These are phyloP conservation scores for Pugionium cornutum DNA, from an alignment of 345 rosid species.

Conservation along the genomic window DNA sequence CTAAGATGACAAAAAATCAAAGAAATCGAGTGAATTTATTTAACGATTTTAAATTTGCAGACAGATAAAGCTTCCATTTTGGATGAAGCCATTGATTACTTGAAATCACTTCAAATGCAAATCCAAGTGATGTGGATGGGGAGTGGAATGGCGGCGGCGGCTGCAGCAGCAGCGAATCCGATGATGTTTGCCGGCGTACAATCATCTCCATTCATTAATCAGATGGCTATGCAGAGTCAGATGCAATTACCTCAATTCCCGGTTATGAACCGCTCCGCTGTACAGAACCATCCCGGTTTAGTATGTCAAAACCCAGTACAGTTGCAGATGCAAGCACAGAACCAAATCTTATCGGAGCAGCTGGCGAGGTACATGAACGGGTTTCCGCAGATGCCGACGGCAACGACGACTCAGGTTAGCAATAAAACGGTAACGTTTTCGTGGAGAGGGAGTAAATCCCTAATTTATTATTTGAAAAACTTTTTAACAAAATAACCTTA, in stretches of 20 bases:
- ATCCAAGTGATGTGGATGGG: constrained; percentile 99
- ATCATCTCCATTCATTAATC: constrained; percentile 48
- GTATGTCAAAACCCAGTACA: constrained; percentile 48
- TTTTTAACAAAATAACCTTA: no score
- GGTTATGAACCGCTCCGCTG: constrained; percentile 44
- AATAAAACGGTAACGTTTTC: background rate
- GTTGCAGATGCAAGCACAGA: constrained; percentile 40
- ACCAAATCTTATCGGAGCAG: constrained; percentile 53
- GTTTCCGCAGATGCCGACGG: constrained; percentile 50
- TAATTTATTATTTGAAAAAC: no score
- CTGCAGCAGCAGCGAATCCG: constrained; percentile 47
- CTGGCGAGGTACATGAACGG: constrained; percentile 54
- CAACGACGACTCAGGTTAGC: constrained; percentile 51
- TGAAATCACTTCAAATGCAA: constrained; percentile 91
- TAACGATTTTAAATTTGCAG: constrained; percentile 39
- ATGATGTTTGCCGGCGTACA: constrained; percentile 91
- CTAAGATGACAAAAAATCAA: background rate
- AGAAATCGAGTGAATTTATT: background rate
- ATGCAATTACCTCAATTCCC: constrained; percentile 55
- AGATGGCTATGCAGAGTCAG: constrained; percentile 54
- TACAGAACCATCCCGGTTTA: constrained; percentile 50
- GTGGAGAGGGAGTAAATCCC: background rate
- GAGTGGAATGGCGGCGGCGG: constrained; percentile 68
- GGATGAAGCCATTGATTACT: constrained; percentile 89
- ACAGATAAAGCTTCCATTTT: constrained; percentile 95